These are phyloP conservation scores for Dinochytrium kinnereticum DNA, from an alignment of 371 early-diverging fungal species.

Conservation along the genomic window DNA sequence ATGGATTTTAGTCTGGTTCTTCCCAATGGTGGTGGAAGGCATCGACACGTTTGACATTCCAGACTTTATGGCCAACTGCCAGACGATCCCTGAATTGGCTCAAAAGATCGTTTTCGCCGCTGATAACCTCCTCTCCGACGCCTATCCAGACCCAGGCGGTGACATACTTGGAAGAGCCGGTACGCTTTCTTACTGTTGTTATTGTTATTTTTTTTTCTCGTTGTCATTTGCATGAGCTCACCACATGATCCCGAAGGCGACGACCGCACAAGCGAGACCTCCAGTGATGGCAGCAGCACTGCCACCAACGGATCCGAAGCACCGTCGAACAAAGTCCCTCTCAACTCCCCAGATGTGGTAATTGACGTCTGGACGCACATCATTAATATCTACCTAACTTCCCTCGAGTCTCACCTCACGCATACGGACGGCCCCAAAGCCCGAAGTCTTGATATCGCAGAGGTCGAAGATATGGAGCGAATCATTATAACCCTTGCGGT, in stretches of 20 bases:
- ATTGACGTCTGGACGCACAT: not conserved
- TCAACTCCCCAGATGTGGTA: not conserved
- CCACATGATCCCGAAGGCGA: not conserved
- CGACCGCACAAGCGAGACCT: not conserved
- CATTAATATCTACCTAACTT: not conserved
- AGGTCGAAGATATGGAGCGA: not conserved
- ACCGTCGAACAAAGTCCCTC: not conserved
- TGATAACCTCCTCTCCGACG: not conserved
- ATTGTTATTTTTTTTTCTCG: too few relatives aligned
- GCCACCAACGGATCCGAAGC: not conserved
- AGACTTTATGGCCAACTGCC: not conserved
- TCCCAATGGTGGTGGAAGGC: not conserved
- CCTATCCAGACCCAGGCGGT: not conserved
- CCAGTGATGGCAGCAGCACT: not conserved
- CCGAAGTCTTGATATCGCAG: not conserved
- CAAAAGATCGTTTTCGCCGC: not conserved
- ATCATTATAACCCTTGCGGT: not conserved
- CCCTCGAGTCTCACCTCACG: not conserved
- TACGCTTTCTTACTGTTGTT: too few relatives aligned
- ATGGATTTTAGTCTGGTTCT: slow-evolving; percentile 6
- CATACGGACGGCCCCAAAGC: not conserved
- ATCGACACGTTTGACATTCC: not conserved
- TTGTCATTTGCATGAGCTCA: not conserved
- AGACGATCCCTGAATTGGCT: not conserved
- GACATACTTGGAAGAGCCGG: not conserved